A percentile compares a stretch with the other conserved stretches of the same genome.
Evolutionary conservation across 2,329 filamentous ascomycete genomes (phyloP).

Genomic region (Penicillium sp.): DNA sequence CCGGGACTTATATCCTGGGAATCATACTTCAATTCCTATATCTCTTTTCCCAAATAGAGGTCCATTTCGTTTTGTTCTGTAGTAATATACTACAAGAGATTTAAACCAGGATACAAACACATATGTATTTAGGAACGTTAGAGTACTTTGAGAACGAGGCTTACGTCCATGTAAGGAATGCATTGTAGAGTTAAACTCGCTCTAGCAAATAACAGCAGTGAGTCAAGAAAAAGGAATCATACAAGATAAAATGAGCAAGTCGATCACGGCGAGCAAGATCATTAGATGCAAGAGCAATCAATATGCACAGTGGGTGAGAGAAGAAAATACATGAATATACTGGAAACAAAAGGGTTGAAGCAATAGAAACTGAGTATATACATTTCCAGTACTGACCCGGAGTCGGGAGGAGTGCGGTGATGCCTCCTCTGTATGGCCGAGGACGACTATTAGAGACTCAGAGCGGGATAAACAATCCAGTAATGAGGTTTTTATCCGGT

Average conservation of each 20-base stretch:
- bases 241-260: conserved; percentile 3
- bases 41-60: too few species aligned
- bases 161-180: conserved; percentile 1
- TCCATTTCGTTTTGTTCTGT: not conserved
- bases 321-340: conserved; percentile 7
- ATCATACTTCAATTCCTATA: too few species aligned
- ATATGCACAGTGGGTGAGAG: conserved; percentile 3
- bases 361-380: not conserved
- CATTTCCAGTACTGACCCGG: not conserved
- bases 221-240: not conserved
- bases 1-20: too few species aligned
- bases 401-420: not conserved
- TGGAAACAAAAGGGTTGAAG: not conserved
- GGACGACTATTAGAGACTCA: not conserved
- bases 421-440: not conserved
- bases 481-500: not conserved
- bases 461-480: not conserved
- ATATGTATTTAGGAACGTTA: too few species aligned
- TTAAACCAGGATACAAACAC: too few species aligned
- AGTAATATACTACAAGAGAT: too few species aligned
- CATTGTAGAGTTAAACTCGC: conserved; percentile 11
- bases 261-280: not conserved
- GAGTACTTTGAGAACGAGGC: too few species aligned
- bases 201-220: conserved; percentile 1
- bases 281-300: conserved; percentile 4